Evolutionary conservation across 164 flowering plant genomes (phyloP), one percentile per base, ranked within the genome.

Genomic region (Litsea cubeba): DNA sequence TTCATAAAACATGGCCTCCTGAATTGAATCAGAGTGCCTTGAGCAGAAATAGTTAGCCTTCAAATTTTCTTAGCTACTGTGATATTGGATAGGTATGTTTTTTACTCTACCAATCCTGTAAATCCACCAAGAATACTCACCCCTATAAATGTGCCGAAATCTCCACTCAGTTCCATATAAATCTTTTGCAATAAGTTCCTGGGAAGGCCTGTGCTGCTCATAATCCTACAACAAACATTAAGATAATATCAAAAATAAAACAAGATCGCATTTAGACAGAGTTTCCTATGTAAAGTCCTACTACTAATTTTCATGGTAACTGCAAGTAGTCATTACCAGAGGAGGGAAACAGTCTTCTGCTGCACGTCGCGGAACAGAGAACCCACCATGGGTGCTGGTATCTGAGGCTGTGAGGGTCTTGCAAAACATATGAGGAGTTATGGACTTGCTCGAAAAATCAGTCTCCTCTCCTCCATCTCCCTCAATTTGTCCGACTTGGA

Each of bases 291-390:
- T 40, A 40, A 5, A 40, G 46, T 40, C 8, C 46, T 5, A 40
- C 46, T 40, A 40, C 46, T 40, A 8, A 8, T 40, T 40, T 40
- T 40, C 46, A 54, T 18, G 17, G n/a, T 14, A 54, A 54, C 18
- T 60, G 17, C 35, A 15, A 28, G 46, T 62, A 50, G n/a, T 70
- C 20, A 23, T 28, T 90, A 96, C 99, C 93, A 96, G 79, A 23
- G 99, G 93, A 81, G 98, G 95, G 81, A 96, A 96, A 81, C 99
- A 96, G 72, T 96, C 99, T 79, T 96, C 99, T 18, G 99, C 99
- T 68, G 98, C 99, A 22, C 98, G 88, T 5, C 99, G 90, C 75
- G 99, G 99, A 10, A 96, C 99, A 15, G 99, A 96, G 81, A 96
- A 96, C 15, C 98, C 99, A 22, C 99, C 99, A 79, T 96, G 99